These are phyloP conservation scores for Phytophthora pisi DNA, from an alignment of 352 stramenopile genomes.

Conservation along the genomic window DNA sequence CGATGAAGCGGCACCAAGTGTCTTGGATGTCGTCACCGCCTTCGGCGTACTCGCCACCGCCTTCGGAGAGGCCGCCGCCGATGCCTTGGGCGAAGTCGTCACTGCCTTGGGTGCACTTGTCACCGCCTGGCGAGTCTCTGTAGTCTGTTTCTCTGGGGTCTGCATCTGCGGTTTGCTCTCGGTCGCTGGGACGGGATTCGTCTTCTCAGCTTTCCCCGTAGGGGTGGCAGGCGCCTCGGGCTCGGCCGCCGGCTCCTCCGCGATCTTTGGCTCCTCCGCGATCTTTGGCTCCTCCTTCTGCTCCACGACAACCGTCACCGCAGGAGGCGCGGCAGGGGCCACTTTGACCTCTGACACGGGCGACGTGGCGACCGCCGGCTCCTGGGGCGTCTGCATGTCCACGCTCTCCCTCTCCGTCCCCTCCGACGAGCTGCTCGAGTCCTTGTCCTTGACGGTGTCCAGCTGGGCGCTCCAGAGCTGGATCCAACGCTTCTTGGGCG, in stretches of 20 bases:
- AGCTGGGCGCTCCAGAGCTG: conserved; percentile 68
- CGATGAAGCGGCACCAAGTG: conserved; percentile 3
- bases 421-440: conserved; percentile 21
- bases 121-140: conserved; percentile 5
- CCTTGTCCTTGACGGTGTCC: conserved; percentile 27
- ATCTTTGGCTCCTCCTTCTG: neutral
- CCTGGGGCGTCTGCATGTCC: conserved; percentile 1
- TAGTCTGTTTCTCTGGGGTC: conserved; percentile 5
- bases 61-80: neutral
- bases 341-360: conserved; percentile 14
- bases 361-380: conserved; percentile 6
- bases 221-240: neutral
- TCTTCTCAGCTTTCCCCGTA: conserved; percentile 11
- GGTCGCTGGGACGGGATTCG: neutral
- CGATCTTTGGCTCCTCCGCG: neutral
- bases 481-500: conserved; percentile 84
- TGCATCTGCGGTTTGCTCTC: conserved; percentile 27
- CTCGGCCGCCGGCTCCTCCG: conserved; percentile 7
- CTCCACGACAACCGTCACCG: neutral
- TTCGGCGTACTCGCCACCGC: conserved; percentile 1
- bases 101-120: neutral
- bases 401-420: conserved; percentile 8
- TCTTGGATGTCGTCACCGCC: neutral
- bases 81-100: conserved; percentile 1
- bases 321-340: conserved; percentile 7